Percentiles rank a stretch among this genome's conserved stretches.
phyloP scores from a whole-genome alignment of 768 basidiomycete species.

The Phallus indusiatus region DNA sequence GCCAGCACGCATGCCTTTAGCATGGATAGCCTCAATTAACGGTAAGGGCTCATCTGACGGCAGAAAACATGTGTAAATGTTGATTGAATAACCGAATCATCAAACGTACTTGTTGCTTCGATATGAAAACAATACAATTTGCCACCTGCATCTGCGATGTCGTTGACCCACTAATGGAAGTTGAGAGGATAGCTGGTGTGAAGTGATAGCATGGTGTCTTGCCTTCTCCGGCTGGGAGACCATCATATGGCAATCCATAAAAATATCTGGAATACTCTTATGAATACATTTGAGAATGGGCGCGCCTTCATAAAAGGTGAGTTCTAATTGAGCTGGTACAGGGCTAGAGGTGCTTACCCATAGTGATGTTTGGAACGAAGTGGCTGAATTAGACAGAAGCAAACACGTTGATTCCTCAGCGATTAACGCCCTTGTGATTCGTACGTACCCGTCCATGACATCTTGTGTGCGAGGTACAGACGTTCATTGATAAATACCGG shows the following conservation, averaged over 20 bases:
- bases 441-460: constrained; percentile 89
- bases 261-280: constrained; percentile 86
- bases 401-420: constrained; percentile 7
- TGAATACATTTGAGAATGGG: constrained; percentile 80
- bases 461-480: constrained; percentile 35
- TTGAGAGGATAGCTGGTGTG: neutral
- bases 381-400: constrained; percentile 42
- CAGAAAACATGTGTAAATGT: neutral
- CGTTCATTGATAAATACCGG: neutral
- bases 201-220: constrained; percentile 1
- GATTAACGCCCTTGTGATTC: constrained; percentile 4
- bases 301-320: constrained; percentile 43
- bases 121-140: constrained; percentile 94
- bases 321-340: neutral
- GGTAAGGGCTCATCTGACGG: constrained; percentile 55
- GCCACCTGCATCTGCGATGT: constrained; percentile 93
- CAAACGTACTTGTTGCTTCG: constrained; percentile 73
- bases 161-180: constrained; percentile 77
- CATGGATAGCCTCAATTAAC: constrained; percentile 74
- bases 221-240: constrained; percentile 89
- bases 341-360: constrained; percentile 48
- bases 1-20: constrained; percentile 84
- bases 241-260: constrained; percentile 99
- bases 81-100: neutral
- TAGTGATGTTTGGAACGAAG: constrained; percentile 98